These are phyloP conservation scores for Hirsutella minnesotensis DNA, from an alignment of 2,329 filamentous ascomycete genomes.

Conservation along the genomic window DNA sequence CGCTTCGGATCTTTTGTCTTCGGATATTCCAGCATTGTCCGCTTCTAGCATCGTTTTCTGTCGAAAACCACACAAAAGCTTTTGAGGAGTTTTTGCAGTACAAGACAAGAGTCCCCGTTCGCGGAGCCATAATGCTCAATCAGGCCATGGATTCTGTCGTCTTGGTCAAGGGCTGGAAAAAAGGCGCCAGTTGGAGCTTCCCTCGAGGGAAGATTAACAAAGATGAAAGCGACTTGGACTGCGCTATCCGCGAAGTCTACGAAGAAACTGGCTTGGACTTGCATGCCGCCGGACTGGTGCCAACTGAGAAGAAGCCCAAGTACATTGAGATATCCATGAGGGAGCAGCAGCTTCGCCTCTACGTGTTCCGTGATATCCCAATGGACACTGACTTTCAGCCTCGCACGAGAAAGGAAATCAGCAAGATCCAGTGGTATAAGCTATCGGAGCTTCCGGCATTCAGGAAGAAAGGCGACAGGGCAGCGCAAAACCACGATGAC, in stretches of 20 bases:
- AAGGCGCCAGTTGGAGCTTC: conserved; percentile 91
- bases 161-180: conserved; percentile 96
- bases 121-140: conserved; percentile 88
- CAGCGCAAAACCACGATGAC: conserved; percentile 40
- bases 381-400: conserved; percentile 83
- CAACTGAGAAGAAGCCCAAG: conserved; percentile 60
- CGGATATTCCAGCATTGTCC: conserved; percentile 92
- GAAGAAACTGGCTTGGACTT: conserved; percentile 93
- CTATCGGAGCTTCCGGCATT: conserved; percentile 78
- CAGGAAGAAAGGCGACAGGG: conserved; percentile 47
- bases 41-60: conserved; percentile 68
- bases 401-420: conserved; percentile 90
- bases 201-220: conserved; percentile 97
- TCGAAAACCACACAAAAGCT: conserved; percentile 65
- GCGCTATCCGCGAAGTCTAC: conserved; percentile 86
- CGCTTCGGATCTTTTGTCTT: conserved; percentile 73
- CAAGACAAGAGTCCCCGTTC: conserved; percentile 87
- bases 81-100: conserved; percentile 90
- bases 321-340: conserved; percentile 82
- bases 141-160: conserved; percentile 88
- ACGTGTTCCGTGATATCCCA: conserved; percentile 80
- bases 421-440: conserved; percentile 91
- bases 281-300: conserved; percentile 61
- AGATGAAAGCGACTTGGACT: conserved; percentile 86
- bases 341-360: conserved; percentile 86